Evolutionary conservation across 352 stramenopile genomes (phyloP), one percentile per base, ranked within the genome.

Genomic region (Globisporangium splendens): DNA sequence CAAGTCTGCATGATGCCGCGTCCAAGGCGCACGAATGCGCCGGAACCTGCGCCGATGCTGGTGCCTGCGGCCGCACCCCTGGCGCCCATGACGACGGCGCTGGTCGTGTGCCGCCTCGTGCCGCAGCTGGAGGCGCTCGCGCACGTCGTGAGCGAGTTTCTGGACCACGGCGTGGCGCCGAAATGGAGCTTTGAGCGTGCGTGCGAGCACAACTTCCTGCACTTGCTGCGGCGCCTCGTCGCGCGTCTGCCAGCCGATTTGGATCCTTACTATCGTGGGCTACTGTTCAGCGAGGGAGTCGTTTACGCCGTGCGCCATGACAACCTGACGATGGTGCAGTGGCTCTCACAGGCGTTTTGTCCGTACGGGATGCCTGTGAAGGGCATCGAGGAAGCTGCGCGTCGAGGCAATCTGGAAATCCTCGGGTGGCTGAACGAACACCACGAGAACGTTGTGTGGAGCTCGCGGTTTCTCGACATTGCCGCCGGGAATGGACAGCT

Each of bases 391-490:
- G 54, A 42, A 33, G 54, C 54, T 6, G 47, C 44, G 31, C 54
- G 54, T 15, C 13, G n/a, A 7, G 54, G 54, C 20, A 51, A 61
- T 46, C 28, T 61, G 31, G 46, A 38, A 0, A 44, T 61, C 3
- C 11, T 61, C 2, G 24, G 49, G 33, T 61, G 54, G 54, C 54
- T 61, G 14, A 35, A 31, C 3, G 54, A 46, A 7, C 31, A 61
- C 46, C 54, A 61, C 12, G 21, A 15, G 21, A 61, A 61, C 11
- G 54, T 54, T 1, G 54, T 61, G 31, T 61, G 54, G 54, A 61
- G 54, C 54, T 61, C 28, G 28, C 28, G 28, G 28, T 35, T 35
- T 10, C 28, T 35, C 28, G 28, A 61, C 17, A 17, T 21, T 2
- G 54, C 54, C 4, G 54, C 54, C 0, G 54, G 46, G 28, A 24